Conservation (phyloP, 352 stramenopile species). For the Globisporangium megalacanthum region DNA sequence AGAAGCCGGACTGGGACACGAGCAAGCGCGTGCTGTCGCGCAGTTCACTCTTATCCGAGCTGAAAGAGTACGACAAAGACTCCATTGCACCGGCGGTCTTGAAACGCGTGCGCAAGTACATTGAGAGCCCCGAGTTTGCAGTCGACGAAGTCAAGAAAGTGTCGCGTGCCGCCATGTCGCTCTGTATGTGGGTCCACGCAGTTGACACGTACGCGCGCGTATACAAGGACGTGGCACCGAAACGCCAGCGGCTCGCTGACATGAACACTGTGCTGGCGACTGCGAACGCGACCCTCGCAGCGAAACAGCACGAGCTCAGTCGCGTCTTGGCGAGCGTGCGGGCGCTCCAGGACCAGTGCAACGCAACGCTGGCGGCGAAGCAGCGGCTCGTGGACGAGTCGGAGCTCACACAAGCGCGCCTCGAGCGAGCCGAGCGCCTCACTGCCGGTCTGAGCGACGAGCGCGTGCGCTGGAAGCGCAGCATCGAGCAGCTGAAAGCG, state of each 20-base stretch:
- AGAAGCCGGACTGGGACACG: conserved; percentile 82
- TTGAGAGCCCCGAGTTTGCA: conserved; percentile 77
- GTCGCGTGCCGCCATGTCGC: conserved; percentile 68
- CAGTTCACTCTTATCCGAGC: conserved; percentile 69
- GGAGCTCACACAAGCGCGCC: conserved; percentile 43
- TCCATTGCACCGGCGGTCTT: conserved; percentile 50
- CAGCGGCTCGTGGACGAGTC: conserved; percentile 59
- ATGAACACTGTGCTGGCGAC: conserved; percentile 70
- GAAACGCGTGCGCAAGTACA: conserved; percentile 79
- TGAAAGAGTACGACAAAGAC: conserved; percentile 87
- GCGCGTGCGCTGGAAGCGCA: conserved; percentile 58
- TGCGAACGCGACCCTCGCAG: conserved; percentile 61
- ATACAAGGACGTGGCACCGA: conserved; percentile 72
- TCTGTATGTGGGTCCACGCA: conserved; percentile 88
- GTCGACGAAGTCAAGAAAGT: conserved; percentile 84
- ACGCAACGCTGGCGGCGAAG: conserved; percentile 57
- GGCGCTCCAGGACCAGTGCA: conserved; percentile 55
- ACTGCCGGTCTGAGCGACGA: conserved; percentile 65
- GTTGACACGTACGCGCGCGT: conserved; percentile 76
- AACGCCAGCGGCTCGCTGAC: conserved; percentile 58
- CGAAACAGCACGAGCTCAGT: conserved; percentile 62
- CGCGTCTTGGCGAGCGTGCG: conserved; percentile 50
- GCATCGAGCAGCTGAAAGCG: conserved; percentile 47
- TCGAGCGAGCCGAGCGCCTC: conserved; percentile 60
- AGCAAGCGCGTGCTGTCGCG: conserved; percentile 75